Conservation (phyloP, 1,284 basidiomycete species). For the Tylopilus sp. region DNA sequence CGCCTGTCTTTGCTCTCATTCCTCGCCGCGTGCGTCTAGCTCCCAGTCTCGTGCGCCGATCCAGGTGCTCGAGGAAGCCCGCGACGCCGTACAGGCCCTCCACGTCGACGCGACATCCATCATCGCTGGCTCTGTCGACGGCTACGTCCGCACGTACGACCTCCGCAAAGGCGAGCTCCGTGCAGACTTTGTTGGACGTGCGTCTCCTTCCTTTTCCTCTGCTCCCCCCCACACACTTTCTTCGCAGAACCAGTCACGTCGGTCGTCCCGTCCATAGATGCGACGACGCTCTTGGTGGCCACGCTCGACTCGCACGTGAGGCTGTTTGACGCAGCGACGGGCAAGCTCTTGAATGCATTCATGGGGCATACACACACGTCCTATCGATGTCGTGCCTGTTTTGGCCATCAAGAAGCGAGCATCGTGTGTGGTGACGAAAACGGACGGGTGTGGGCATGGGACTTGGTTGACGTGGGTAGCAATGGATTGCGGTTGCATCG, state of each 20-base stretch:
- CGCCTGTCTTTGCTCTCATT: neutral
- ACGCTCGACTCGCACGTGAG: slow-evolving; percentile 84
- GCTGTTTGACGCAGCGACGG: slow-evolving; percentile 82
- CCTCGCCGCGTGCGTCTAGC: slow-evolving; percentile 40
- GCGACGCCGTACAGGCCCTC: slow-evolving; percentile 85
- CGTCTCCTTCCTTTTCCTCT: slow-evolving; percentile 1
- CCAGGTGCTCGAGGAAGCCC: slow-evolving; percentile 88
- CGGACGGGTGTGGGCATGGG: slow-evolving; percentile 89
- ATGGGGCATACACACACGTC: slow-evolving; percentile 70
- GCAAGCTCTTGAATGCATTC: slow-evolving; percentile 85
- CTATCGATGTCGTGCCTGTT: slow-evolving; percentile 81
- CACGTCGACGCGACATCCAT: slow-evolving; percentile 65
- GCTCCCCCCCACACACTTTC: neutral
- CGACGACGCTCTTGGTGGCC: slow-evolving; percentile 76
- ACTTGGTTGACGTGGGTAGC: slow-evolving; percentile 77
- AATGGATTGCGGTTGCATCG: neutral
- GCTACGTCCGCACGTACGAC: slow-evolving; percentile 90
- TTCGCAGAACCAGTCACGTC: slow-evolving; percentile 79
- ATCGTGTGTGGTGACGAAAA: slow-evolving; percentile 90
- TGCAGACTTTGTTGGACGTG: slow-evolving; percentile 87
- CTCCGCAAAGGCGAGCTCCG: slow-evolving; percentile 87
- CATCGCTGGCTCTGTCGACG: slow-evolving; percentile 86
- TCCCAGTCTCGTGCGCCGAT: slow-evolving; percentile 80
- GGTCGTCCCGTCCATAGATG: slow-evolving; percentile 72
- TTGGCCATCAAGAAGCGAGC: slow-evolving; percentile 79